phyloP scores from a whole-genome alignment of 2,329 filamentous ascomycete genomes.

The Fusarium nematophilum region DNA sequence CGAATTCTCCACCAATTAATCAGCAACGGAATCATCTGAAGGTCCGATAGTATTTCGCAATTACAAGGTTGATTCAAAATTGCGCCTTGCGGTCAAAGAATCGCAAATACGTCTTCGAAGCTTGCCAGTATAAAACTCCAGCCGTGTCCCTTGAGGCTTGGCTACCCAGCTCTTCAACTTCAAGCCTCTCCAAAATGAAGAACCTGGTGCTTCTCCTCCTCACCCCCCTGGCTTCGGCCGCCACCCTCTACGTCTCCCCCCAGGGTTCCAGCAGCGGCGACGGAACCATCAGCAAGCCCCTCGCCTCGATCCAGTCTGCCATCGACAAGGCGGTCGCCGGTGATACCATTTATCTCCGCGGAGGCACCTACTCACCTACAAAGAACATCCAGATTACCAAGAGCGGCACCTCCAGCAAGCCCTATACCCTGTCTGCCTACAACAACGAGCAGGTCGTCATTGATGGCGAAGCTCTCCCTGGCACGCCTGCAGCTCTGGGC shows the following conservation, averaged over 20 bases:
- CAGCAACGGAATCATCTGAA: no score
- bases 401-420: conserved; percentile 52
- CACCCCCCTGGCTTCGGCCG: conserved; percentile 24
- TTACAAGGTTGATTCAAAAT: no score
- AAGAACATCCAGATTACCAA: conserved; percentile 60
- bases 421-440: conserved; percentile 56
- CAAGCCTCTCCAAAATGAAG: no score
- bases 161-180: no score
- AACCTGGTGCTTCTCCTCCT: no score
- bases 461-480: conserved; percentile 52
- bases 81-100: no score
- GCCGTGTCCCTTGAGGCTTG: no score
- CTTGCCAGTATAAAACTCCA: no score
- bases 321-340: conserved; percentile 57
- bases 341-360: conserved; percentile 57
- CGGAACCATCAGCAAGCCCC: conserved; percentile 48
- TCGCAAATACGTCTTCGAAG: no score
- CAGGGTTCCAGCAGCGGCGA: conserved; percentile 53
- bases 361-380: conserved; percentile 55
- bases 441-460: conserved; percentile 55
- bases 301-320: conserved; percentile 57
- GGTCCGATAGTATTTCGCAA: no score
- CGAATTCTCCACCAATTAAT: no score
- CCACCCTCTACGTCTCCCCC: conserved; percentile 57
- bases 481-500: conserved; percentile 53